phyloP scores from a whole-genome alignment of 2,329 filamentous ascomycete species.

The Aspergillus hiratsukae region DNA sequence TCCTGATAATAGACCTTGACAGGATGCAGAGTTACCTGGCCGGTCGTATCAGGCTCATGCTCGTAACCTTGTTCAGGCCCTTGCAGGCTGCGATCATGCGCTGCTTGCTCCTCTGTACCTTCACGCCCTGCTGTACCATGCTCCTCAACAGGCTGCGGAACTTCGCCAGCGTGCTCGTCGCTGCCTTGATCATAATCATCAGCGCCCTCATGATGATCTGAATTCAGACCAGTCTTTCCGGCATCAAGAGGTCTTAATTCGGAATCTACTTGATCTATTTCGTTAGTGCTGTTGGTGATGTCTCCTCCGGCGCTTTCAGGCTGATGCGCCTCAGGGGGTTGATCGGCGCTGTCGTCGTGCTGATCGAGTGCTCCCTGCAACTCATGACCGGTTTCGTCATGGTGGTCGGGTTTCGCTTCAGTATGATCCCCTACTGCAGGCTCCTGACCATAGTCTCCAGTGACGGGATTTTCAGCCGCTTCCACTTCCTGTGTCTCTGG shows the following conservation, averaged over 20 bases:
- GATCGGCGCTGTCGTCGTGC: not conserved
- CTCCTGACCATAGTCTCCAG: slow-evolving; percentile 1
- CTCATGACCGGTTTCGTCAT: slow-evolving; percentile 6
- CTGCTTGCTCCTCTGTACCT: slow-evolving; percentile 5
- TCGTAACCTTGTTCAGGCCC: slow-evolving; percentile 8
- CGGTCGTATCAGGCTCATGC: slow-evolving; percentile 1
- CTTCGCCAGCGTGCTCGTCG: slow-evolving; percentile 12
- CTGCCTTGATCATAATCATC: slow-evolving; percentile 10
- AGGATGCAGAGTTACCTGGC: slow-evolving; percentile 35
- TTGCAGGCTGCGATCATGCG: slow-evolving; percentile 1
- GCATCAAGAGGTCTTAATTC: slow-evolving; percentile 1
- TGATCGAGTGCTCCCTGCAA: not conserved
- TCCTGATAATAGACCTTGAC: slow-evolving; percentile 54
- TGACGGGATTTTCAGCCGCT: not conserved
- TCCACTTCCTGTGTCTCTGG: slow-evolving; percentile 1
- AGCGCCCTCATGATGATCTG: not conserved
- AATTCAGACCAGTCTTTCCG: not conserved
- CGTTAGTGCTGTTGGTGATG: slow-evolving; percentile 15
- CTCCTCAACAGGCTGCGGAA: slow-evolving; percentile 8
- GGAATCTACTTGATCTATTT: slow-evolving; percentile 13
- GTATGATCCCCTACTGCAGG: not conserved
- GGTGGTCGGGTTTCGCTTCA: slow-evolving; percentile 4
- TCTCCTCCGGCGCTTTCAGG: not conserved
- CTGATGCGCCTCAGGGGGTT: not conserved
- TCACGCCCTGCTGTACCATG: slow-evolving; percentile 5